phyloP scores from a whole-genome alignment of 2,329 filamentous ascomycete genomes.

The Aspergillus pseudoterreus region DNA sequence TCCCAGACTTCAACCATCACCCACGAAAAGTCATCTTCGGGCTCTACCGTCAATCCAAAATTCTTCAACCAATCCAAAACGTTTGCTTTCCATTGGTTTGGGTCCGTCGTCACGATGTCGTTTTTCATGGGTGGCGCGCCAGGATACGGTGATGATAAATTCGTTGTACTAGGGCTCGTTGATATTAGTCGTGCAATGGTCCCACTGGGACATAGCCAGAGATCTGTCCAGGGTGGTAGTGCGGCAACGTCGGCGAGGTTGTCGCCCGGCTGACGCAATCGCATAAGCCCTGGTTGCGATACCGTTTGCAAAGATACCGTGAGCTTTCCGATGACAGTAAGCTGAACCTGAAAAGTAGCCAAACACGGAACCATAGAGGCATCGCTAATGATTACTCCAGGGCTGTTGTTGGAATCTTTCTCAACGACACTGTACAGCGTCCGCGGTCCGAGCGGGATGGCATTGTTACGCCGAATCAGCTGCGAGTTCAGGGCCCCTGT shows the following conservation, averaged over 20 bases:
- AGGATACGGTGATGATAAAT: conserved; percentile 18
- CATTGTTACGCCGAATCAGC: conserved; percentile 31
- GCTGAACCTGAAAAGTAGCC: conserved; percentile 36
- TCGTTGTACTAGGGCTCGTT: conserved; percentile 18
- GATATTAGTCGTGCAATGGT: conserved; percentile 34
- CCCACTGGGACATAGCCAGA: conserved; percentile 41
- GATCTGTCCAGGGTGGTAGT: conserved; percentile 26
- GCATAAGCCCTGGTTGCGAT: conserved; percentile 33
- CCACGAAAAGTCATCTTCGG: conserved; percentile 33
- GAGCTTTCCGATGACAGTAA: conserved; percentile 34
- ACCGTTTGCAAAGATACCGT: conserved; percentile 35
- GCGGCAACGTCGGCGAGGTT: conserved; percentile 14
- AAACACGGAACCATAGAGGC: conserved; percentile 25
- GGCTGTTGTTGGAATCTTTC: conserved; percentile 27
- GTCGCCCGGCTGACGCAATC: conserved; percentile 23
- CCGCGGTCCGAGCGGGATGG: conserved; percentile 39
- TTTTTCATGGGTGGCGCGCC: conserved; percentile 5
- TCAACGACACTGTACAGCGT: conserved; percentile 37
- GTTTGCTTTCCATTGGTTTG: conserved; percentile 33
- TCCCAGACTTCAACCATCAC: conserved; percentile 41
- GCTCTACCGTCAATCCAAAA: conserved; percentile 31
- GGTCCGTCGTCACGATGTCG: conserved; percentile 12
- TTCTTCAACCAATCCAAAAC: conserved; percentile 36
- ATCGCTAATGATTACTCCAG: conserved; percentile 23
- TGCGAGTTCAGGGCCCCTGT: conserved; percentile 35